Conservation (phyloP, 192 early-diverging fungal genomes). For the Phycomyces nitens region DNA sequence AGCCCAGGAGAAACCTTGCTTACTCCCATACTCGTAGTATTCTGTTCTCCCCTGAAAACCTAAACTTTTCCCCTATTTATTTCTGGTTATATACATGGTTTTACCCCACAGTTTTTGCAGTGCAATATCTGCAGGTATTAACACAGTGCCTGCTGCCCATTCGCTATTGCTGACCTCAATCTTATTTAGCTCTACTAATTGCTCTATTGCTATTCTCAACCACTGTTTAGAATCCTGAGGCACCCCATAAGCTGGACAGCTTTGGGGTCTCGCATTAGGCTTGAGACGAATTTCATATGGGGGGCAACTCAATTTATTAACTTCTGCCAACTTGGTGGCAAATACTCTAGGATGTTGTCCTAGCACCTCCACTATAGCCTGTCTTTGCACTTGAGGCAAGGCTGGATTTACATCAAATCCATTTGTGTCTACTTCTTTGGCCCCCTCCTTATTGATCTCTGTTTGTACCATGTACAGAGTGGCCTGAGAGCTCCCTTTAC, state of each 20-base stretch:
- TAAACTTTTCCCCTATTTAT: no score
- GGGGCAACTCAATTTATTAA: background rate
- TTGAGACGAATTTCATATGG: background rate
- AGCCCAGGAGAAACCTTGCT: no score
- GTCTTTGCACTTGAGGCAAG: background rate
- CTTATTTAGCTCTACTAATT: background rate
- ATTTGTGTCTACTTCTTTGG: background rate
- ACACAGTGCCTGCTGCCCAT: background rate
- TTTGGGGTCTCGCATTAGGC: background rate
- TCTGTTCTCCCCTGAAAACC: no score
- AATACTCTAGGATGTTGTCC: background rate
- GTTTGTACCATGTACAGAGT: background rate
- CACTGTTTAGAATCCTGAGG: background rate
- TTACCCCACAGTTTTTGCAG: no score
- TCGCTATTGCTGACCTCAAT: background rate
- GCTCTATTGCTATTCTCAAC: background rate
- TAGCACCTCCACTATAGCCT: background rate
- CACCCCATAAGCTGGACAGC: background rate
- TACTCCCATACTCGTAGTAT: no score
- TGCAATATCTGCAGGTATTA: conserved; percentile 4
- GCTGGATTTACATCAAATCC: background rate
- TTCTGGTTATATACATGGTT: no score
- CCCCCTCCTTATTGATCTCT: background rate
- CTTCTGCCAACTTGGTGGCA: background rate
- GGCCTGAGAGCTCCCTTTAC: no score